Percentiles rank a stretch among this genome's conserved stretches.
These are phyloP conservation scores for Cerrena zonata DNA, from an alignment of 1,284 basidiomycete species.

Conservation along the genomic window DNA sequence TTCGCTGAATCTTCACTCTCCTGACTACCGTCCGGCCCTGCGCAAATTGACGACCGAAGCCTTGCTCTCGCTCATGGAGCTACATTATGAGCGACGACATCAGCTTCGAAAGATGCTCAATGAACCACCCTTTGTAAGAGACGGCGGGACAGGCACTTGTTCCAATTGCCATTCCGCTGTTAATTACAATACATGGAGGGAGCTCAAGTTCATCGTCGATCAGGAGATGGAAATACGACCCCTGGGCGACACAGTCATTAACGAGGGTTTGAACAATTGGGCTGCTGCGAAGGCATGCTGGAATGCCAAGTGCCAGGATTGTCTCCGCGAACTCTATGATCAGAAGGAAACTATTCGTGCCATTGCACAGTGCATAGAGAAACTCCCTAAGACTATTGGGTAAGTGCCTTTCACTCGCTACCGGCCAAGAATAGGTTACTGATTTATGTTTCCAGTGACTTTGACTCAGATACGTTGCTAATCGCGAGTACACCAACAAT, in stretches of 20 bases:
- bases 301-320: conserved; percentile 48
- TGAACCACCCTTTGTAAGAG: conserved; percentile 54
- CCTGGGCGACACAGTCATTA: conserved; percentile 49
- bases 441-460: neutral
- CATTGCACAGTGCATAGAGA: conserved; percentile 47
- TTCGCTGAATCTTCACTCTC: conserved; percentile 42
- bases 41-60: conserved; percentile 43
- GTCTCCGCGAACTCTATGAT: conserved; percentile 51
- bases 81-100: conserved; percentile 48
- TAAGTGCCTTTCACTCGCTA: conserved; percentile 14
- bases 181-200: conserved; percentile 58
- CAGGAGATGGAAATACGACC: conserved; percentile 54
- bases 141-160: conserved; percentile 36
- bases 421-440: neutral
- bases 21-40: conserved; percentile 39
- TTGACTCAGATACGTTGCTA: neutral
- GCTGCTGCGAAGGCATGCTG: conserved; percentile 53
- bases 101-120: conserved; percentile 42
- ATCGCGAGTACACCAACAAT: too few relatives aligned
- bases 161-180: conserved; percentile 42
- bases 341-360: conserved; percentile 47
- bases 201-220: conserved; percentile 50
- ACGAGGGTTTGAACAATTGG: conserved; percentile 47
- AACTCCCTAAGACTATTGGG: conserved; percentile 39
- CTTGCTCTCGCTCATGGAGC: conserved; percentile 45